phyloP scores from a whole-genome alignment of 441 rosid species.

The Capsella rubella region DNA sequence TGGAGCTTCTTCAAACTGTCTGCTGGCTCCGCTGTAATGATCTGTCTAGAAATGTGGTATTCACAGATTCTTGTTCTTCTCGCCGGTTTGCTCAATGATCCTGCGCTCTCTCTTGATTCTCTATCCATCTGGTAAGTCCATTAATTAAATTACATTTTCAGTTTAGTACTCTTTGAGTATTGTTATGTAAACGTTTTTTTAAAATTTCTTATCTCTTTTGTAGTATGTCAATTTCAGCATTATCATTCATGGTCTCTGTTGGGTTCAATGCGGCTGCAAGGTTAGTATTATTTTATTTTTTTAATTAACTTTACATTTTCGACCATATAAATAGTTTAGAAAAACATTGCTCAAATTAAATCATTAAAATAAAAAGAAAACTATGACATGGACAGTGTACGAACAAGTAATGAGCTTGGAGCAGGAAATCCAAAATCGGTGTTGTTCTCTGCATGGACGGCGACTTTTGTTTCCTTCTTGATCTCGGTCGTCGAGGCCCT shows the following conservation, averaged over 20 bases:
- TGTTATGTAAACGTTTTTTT: background rate
- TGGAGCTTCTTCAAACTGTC: conserved; percentile 70
- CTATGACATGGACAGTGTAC: conserved; percentile 36
- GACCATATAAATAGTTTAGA: too few species aligned
- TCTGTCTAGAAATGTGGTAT: conserved; percentile 88
- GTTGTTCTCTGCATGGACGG: conserved; percentile 50
- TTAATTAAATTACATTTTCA: background rate
- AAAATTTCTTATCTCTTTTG: background rate
- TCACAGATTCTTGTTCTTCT: conserved; percentile 70
- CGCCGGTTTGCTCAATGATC: conserved; percentile 69
- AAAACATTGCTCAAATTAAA: background rate
- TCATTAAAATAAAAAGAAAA: too few species aligned
- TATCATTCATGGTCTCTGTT: conserved; percentile 74
- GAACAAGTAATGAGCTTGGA: conserved; percentile 72
- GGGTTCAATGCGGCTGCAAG: conserved; percentile 95
- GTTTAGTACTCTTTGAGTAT: too few species aligned
- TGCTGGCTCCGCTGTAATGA: conserved; percentile 77
- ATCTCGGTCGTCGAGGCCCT: conserved; percentile 45
- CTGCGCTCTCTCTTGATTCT: conserved; percentile 68
- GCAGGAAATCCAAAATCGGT: conserved; percentile 62
- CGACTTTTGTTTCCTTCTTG: conserved; percentile 48
- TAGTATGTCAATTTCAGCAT: conserved; percentile 69
- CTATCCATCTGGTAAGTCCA: conserved; percentile 73
- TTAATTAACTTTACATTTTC: background rate
- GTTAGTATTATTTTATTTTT: conserved; percentile 42